Percentiles rank a stretch among this genome's conserved stretches.
phyloP scores from a whole-genome alignment of 2,329 filamentous ascomycete genomes.

The Scolecobasidium constrictum region DNA sequence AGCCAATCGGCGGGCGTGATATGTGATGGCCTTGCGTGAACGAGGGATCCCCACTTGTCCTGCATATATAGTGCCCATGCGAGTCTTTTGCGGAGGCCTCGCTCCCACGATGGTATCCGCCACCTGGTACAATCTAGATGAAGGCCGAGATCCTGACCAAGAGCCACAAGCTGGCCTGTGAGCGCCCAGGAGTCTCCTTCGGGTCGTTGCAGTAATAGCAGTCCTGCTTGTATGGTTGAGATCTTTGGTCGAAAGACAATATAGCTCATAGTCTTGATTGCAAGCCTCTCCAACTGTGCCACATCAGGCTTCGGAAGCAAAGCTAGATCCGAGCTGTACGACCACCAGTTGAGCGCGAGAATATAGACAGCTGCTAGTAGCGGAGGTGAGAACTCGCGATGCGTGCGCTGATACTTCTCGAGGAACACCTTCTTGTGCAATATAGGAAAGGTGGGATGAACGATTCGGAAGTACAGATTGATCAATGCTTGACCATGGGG shows the following conservation, averaged over 20 bases:
- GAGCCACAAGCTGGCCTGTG: constrained; percentile 25
- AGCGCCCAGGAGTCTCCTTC: constrained; percentile 22
- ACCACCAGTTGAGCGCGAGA: constrained; percentile 51
- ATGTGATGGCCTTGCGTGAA: constrained; percentile 47
- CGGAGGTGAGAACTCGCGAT: constrained; percentile 48
- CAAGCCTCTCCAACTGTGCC: constrained; percentile 20
- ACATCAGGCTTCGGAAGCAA: constrained; percentile 31
- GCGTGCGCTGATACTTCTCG: constrained; percentile 48
- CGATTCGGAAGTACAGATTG: constrained; percentile 59
- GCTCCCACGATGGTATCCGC: constrained; percentile 53
- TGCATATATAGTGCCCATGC: constrained; percentile 57
- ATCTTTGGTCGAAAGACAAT: constrained; percentile 28
- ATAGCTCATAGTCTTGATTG: constrained; percentile 25
- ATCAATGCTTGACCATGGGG: constrained; percentile 62
- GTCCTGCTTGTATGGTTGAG: constrained; percentile 28
- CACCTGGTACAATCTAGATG: constrained; percentile 49
- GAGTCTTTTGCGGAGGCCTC: constrained; percentile 47
- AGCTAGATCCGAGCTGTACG: constrained; percentile 44
- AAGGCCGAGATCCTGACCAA: constrained; percentile 29
- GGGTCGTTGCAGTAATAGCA: constrained; percentile 26
- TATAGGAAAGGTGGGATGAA: constrained; percentile 49
- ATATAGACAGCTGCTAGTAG: constrained; percentile 51
- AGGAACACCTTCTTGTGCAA: constrained; percentile 51
- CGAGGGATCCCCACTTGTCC: constrained; percentile 50
- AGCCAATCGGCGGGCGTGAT: constrained; percentile 44